Evolutionary conservation across 768 basidiomycete species (phyloP).

Genomic region (Cystofilobasidium capitatum): DNA sequence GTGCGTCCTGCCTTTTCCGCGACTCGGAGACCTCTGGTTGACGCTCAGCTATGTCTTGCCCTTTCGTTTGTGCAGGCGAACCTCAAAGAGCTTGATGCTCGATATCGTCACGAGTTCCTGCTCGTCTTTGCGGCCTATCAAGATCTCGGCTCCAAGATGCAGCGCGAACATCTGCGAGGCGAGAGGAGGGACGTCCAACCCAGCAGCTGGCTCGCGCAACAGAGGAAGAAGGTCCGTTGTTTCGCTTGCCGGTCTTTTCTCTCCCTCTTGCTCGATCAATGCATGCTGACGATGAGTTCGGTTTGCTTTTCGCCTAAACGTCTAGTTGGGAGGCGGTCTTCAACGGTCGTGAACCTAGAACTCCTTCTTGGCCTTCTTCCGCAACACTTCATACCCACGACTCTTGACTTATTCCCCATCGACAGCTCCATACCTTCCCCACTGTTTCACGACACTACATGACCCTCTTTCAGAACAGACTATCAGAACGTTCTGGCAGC

Average conservation of each 20-base stretch:
- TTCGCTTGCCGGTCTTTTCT: too few species aligned
- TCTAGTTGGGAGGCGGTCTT: constrained; percentile 10
- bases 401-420: too few species aligned
- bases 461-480: too few species aligned
- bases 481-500: too few species aligned
- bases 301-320: background rate
- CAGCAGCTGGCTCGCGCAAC: constrained; percentile 60
- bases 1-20: constrained; percentile 31
- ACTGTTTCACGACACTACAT: too few species aligned
- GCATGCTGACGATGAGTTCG: background rate
- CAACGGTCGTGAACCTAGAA: constrained; percentile 6
- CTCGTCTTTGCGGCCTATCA: constrained; percentile 72
- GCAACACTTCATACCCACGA: too few species aligned
- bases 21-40: background rate
- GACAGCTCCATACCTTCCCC: too few species aligned
- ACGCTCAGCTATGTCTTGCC: background rate
- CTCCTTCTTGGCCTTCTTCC: too few species aligned
- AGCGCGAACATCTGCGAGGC: constrained; percentile 53
- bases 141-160: constrained; percentile 54
- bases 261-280: background rate
- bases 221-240: constrained; percentile 49
- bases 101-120: constrained; percentile 67
- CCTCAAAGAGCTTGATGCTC: constrained; percentile 48
- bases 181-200: constrained; percentile 43
- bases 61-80: background rate